Conservation (phyloP, 1,139 yeast genomes). For the Yamadazyma spencermartinsiae region DNA sequence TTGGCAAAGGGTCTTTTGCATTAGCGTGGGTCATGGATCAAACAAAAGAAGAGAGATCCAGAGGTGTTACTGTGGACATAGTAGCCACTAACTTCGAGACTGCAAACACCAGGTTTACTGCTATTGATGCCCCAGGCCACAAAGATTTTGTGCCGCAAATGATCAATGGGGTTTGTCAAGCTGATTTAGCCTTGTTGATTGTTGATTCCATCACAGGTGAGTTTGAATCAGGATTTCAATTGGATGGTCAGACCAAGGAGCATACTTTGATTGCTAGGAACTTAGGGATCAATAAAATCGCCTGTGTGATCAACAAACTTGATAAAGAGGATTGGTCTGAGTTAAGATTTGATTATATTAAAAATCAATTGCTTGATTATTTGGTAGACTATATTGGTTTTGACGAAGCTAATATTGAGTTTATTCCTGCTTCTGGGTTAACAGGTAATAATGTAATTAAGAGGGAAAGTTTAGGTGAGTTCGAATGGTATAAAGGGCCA, state of each 20-base stretch:
- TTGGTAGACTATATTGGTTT: conserved; percentile 64
- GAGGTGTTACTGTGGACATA: conserved; percentile 94
- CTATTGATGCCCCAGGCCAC: conserved; percentile 89
- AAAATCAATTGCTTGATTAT: conserved; percentile 56
- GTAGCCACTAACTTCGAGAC: conserved; percentile 86
- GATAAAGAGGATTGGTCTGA: conserved; percentile 75
- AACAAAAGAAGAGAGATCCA: conserved; percentile 81
- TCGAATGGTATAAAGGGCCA: conserved; percentile 67
- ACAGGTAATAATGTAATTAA: conserved; percentile 78
- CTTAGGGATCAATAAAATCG: conserved; percentile 72
- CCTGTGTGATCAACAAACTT: conserved; percentile 86
- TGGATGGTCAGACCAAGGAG: conserved; percentile 94
- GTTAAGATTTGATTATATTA: conserved; percentile 63
- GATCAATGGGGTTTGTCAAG: conserved; percentile 55
- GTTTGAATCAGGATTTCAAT: conserved; percentile 82
- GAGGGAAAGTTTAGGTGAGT: conserved; percentile 21
- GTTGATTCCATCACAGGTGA: conserved; percentile 82
- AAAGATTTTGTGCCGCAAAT: conserved; percentile 53
- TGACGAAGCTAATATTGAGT: conserved; percentile 47
- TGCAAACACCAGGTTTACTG: conserved; percentile 62
- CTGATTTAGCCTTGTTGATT: conserved; percentile 71
- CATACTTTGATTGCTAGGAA: conserved; percentile 83
- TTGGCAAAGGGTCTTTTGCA: conserved; percentile 92
- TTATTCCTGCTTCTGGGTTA: conserved; percentile 86
- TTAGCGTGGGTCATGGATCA: conserved; percentile 98